Evolutionary conservation across 176 grass and related monocot species (phyloP).

Genomic region (Chloris gayana): DNA sequence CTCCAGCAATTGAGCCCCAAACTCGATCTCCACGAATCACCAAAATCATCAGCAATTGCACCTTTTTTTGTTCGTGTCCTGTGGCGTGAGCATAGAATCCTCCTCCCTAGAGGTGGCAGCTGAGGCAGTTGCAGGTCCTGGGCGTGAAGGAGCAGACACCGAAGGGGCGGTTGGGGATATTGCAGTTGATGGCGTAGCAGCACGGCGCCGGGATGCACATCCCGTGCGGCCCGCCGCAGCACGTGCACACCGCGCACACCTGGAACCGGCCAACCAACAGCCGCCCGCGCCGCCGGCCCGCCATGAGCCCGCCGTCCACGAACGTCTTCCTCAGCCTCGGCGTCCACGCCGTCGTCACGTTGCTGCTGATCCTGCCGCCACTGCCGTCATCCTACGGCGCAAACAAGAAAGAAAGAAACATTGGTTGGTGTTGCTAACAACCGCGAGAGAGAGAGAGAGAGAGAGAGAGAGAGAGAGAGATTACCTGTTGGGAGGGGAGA

Average conservation of each 20-base stretch:
- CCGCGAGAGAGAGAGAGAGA: slow-evolving; percentile 13
- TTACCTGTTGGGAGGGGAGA: slow-evolving; percentile 16
- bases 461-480: slow-evolving; percentile 26
- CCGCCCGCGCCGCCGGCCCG: slow-evolving; percentile 21
- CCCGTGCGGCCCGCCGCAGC: slow-evolving; percentile 69
- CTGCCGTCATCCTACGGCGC: background rate
- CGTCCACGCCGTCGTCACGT: slow-evolving; percentile 25
- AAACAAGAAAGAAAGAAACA: background rate
- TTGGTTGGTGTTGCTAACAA: background rate
- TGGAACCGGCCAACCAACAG: slow-evolving; percentile 68
- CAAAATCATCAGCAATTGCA: background rate
- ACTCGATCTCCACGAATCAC: background rate
- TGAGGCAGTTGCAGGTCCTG: slow-evolving; percentile 74
- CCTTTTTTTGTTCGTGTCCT: too few relatives aligned
- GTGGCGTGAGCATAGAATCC: background rate
- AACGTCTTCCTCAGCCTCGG: slow-evolving; percentile 44
- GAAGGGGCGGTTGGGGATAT: slow-evolving; percentile 85
- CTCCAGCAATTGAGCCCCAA: background rate
- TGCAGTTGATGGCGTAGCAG: slow-evolving; percentile 97
- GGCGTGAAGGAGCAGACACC: slow-evolving; percentile 89
- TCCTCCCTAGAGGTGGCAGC: slow-evolving; percentile 66
- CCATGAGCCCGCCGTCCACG: slow-evolving; percentile 5
- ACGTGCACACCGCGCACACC: slow-evolving; percentile 82
- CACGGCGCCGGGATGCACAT: slow-evolving; percentile 82
- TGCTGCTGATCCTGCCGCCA: background rate